Conservation (phyloP, 176 grass and related monocot species). For the Triticum dicoccoides region DNA sequence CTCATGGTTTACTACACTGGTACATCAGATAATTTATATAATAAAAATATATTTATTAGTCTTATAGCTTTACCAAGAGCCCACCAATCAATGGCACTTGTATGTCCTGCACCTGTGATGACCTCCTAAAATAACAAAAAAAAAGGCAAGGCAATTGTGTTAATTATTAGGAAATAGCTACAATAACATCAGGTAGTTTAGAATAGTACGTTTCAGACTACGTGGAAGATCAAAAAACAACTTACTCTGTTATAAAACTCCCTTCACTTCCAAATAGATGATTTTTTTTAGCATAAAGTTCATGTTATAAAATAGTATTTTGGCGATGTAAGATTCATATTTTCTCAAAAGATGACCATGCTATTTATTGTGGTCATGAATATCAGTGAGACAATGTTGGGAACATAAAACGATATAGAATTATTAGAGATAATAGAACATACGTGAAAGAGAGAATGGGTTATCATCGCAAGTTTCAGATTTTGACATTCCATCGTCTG, state of each 20-base stretch:
- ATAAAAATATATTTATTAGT: neutral
- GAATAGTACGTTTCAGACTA: neutral
- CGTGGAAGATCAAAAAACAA: neutral
- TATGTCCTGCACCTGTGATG: constrained; percentile 80
- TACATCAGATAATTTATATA: neutral
- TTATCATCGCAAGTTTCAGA: neutral
- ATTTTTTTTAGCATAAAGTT: neutral
- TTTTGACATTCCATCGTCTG: too few species aligned
- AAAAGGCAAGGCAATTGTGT: neutral
- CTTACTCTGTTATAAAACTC: neutral
- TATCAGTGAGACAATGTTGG: too few species aligned
- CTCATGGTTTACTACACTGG: neutral
- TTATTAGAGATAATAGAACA: neutral
- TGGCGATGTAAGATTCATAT: neutral
- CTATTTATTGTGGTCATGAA: too few species aligned
- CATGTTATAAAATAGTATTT: neutral
- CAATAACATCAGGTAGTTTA: neutral
- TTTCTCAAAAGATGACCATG: neutral
- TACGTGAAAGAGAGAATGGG: neutral
- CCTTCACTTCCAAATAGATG: neutral
- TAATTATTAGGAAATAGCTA: neutral
- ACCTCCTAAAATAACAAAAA: constrained; percentile 64
- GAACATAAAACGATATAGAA: neutral
- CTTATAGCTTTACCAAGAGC: constrained; percentile 75
- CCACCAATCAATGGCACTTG: constrained; percentile 99